A percentile compares a stretch with the other conserved stretches of the same genome.
These are phyloP conservation scores for Pseudevernia furfuracea DNA, from an alignment of 495 filamentous ascomycete genomes.

Conservation along the genomic window DNA sequence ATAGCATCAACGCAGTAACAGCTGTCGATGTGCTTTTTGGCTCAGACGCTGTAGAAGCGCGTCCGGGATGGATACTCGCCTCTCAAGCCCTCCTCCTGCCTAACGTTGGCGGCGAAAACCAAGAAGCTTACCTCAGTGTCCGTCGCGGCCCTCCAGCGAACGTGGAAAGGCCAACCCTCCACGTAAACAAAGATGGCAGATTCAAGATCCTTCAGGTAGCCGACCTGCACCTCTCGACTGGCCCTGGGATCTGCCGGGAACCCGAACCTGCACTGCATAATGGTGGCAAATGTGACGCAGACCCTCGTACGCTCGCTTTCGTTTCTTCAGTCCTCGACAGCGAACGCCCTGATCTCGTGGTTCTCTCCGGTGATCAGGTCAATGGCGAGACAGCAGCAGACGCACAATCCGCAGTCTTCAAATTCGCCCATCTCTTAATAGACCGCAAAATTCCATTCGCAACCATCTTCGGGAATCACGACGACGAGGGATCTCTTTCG, in stretches of 20 bases:
- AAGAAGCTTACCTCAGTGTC: slow-evolving; percentile 64
- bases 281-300: slow-evolving; percentile 78
- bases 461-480: slow-evolving; percentile 94
- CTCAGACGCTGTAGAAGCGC: slow-evolving; percentile 83
- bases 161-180: slow-evolving; percentile 56
- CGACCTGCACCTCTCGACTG: slow-evolving; percentile 87
- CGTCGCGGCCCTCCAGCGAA: slow-evolving; percentile 58
- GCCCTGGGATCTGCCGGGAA: slow-evolving; percentile 76
- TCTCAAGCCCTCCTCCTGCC: slow-evolving; percentile 59
- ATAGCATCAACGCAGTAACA: slow-evolving; percentile 70
- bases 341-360: slow-evolving; percentile 85
- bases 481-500: slow-evolving; percentile 80
- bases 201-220: slow-evolving; percentile 96
- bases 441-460: slow-evolving; percentile 86
- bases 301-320: slow-evolving; percentile 86
- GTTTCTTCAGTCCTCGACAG: slow-evolving; percentile 72
- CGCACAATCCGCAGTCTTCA: slow-evolving; percentile 89
- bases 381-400: slow-evolving; percentile 90
- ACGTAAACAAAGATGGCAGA: slow-evolving; percentile 77
- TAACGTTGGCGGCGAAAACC: slow-evolving; percentile 50
- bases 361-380: slow-evolving; percentile 88
- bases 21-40: slow-evolving; percentile 88
- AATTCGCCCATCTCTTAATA: slow-evolving; percentile 79
- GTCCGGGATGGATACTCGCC: slow-evolving; percentile 70
- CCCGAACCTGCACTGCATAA: slow-evolving; percentile 62